Conservation (phyloP, 805 yeast species). For the Candida glaebosa region DNA sequence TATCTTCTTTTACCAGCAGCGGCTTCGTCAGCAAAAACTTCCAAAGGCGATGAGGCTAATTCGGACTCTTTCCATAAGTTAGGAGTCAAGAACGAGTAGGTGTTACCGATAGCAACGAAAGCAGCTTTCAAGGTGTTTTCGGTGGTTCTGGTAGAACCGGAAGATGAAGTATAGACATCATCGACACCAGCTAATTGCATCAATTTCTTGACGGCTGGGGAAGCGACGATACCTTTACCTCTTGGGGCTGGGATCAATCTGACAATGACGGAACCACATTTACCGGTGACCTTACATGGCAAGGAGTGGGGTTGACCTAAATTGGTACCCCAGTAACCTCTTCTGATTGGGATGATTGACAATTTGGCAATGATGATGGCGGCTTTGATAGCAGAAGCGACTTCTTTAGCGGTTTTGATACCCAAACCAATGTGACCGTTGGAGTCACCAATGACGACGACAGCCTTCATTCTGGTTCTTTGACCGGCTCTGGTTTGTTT, state of each 20-base stretch:
- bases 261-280: conserved; percentile 99
- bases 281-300: conserved; percentile 97
- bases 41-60: conserved; percentile 90
- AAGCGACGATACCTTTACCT: conserved; percentile 99
- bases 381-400: conserved; percentile 99
- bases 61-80: conserved; percentile 92
- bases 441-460: conserved; percentile 98
- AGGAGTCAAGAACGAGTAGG: conserved; percentile 99
- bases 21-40: conserved; percentile 86
- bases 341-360: conserved; percentile 98
- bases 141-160: conserved; percentile 98
- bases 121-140: conserved; percentile 99
- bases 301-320: conserved; percentile 99
- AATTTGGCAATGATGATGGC: conserved; percentile 99
- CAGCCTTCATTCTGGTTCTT: conserved; percentile 99
- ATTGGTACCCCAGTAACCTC: conserved; percentile 99
- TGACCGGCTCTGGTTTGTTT: conserved; percentile 99
- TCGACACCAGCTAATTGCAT: conserved; percentile 99
- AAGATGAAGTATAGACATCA: conserved; percentile 98
- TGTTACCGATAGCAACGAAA: conserved; percentile 98
- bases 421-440: conserved; percentile 99
- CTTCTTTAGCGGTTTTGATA: conserved; percentile 99
- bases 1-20: conserved; percentile 70
- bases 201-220: conserved; percentile 99
- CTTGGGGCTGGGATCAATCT: conserved; percentile 99